Evolutionary conservation across 371 early-diverging fungal species (phyloP), one percentile per base, ranked within the genome.

Genomic region (Blyttiomyces sp.): DNA sequence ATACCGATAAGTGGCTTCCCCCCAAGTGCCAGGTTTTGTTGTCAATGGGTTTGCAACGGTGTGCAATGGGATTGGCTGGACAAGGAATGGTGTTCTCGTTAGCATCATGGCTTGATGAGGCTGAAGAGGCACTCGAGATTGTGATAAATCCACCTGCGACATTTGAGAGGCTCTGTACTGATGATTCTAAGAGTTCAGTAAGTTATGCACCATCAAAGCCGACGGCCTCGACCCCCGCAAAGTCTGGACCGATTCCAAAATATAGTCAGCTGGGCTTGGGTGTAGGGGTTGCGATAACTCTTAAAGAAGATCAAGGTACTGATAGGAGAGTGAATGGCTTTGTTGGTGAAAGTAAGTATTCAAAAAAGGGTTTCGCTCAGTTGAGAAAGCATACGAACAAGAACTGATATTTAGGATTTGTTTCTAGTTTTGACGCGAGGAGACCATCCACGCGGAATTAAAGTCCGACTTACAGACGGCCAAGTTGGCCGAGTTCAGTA

Each of bases 301-400:
- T 65, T 49, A 73, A 73, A 45, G 23, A 68, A 43, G 74, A 73
- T 54, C 70, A 70, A 54, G 53, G 55, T 9, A 73, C 63, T 28
- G 70, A 54, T 16, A n/a, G 66, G 19, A 57, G 56, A 6, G 67
- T 67, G 31, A 49, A 46, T 24, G 70, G 74, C 0, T 58, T 51
- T 52, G 56, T 73, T 5, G 21, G 27, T 16, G 60, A 73, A 57
- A 57, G 69, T 68, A 53, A 7, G 58, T 21, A 32, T 57, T 16
- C 32, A 6, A 46, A n/a, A 39, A 39, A 39, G 7, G 17, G 13
- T 21, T 9, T 46, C 17, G 9, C 26, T 27, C 26, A 7, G 26
- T 46, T 11, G 46, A n/a, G 23, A 46, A 21, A 46, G 7, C n/a
- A n/a, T 21, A 46, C 46, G 46, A 16, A 46, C 16, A 44, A 23